A percentile compares a stretch with the other conserved stretches of the same genome.
phyloP scores from a whole-genome alignment of 805 yeast species.

The Lachancea fermentati region DNA sequence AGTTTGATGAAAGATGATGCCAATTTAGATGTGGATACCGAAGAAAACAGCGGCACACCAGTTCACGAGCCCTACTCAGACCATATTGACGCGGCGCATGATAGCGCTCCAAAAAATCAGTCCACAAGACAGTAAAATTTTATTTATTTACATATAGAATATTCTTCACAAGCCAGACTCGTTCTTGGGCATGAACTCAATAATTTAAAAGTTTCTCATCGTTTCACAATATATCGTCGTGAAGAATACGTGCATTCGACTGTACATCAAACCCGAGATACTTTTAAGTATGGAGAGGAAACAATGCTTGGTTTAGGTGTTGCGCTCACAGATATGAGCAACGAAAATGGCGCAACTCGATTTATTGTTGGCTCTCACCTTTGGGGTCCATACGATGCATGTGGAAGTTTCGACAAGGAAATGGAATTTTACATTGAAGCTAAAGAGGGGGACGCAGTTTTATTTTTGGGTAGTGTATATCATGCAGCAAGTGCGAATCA shows the following conservation, averaged over 20 bases:
- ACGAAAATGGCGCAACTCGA: constrained; percentile 30
- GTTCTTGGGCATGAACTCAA: too few relatives aligned
- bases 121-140: too few relatives aligned
- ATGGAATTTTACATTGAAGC: constrained; percentile 25
- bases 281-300: constrained; percentile 13
- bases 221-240: constrained; percentile 25
- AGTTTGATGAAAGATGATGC: constrained; percentile 35
- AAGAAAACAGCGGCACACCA: constrained; percentile 19
- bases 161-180: too few relatives aligned
- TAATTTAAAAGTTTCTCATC: too few relatives aligned
- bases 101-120: too few relatives aligned
- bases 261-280: constrained; percentile 13
- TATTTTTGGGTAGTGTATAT: constrained; percentile 29
- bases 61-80: constrained; percentile 16
- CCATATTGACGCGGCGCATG: too few relatives aligned
- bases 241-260: constrained; percentile 30
- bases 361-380: constrained; percentile 34
- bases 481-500: constrained; percentile 31
- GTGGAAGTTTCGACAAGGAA: constrained; percentile 19
- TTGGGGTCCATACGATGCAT: constrained; percentile 27
- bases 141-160: too few relatives aligned
- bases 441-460: constrained; percentile 30
- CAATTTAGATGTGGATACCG: constrained; percentile 34
- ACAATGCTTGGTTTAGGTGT: constrained; percentile 11
- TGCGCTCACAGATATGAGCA: constrained; percentile 17